Evolutionary conservation across 768 basidiomycete genomes (phyloP), one percentile per base, ranked within the genome.

Genomic region (Harrya chromipes): DNA sequence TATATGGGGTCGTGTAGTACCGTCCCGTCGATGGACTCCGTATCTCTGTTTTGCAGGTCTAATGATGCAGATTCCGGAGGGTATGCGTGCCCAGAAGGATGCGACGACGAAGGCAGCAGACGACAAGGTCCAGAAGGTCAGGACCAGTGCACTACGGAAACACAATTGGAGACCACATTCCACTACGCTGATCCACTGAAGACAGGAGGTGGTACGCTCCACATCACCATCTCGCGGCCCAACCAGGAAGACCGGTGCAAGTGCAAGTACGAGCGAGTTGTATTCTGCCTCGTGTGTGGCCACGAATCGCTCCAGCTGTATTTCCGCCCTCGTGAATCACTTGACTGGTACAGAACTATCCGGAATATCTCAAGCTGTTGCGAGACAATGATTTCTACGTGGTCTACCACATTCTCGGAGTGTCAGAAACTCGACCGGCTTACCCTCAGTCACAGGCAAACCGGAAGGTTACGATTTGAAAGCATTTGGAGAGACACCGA

Each of bases 391-490:
- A 74, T 4, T 87, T 81, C 58, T 72, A 82, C 57, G 78, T 88
- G 20, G 60, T 91, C 33, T 74, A 76, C 43, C 92, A 83, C 67
- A 92, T 59, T 84, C 86, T 34, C 80, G 90, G 31, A 85, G 87
- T 0, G 86, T 88, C 11, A 89, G 89, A 13, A 71, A 66, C 38
- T 92, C 90, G 0, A 78, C 81, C 1, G 89, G 88, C 7, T 80
- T 82, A 75, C 63, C 84, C 2, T 87, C 90, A 3, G 73, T 90
- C 33, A 87, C 84, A 5, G 90, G 90, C 1, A 68, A 78, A 49
- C 73, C 70, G 8, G 90, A 93, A 69, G 87, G 70, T 0, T 72
- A 81, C 42, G 90, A 94, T 60, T 67, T 94, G 38, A 72, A 79
- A 54, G 81, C 79, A 17, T 59, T 90, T 19, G 26, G 63, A 70